phyloP scores from a whole-genome alignment of 371 early-diverging fungal genomes.

The Circinella umbellata region DNA sequence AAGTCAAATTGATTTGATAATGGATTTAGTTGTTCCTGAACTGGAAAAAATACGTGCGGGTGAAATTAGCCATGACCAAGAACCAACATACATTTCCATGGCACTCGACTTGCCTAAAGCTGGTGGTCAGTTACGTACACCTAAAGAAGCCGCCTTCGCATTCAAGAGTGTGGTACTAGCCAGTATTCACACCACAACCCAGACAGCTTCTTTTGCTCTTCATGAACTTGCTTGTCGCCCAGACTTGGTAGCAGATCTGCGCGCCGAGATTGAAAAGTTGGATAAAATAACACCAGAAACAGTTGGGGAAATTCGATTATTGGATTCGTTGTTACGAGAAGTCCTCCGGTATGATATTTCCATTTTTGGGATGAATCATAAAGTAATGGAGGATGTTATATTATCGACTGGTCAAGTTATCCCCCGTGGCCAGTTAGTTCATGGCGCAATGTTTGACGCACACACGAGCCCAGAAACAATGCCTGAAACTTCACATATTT shows the following conservation, averaged over 20 bases:
- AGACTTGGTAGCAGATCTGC: conserved; percentile 24
- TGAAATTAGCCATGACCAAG: conserved; percentile 15
- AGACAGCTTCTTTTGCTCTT: conserved; percentile 31
- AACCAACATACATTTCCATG: conserved; percentile 33
- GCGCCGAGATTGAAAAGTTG: conserved; percentile 22
- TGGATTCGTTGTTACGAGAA: conserved; percentile 60
- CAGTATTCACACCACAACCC: conserved; percentile 46
- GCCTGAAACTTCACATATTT: background rate
- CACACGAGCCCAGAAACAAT: conserved; percentile 18
- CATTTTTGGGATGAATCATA: conserved; percentile 37
- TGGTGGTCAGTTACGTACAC: conserved; percentile 26
- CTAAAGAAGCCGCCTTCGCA: conserved; percentile 32
- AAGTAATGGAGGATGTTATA: conserved; percentile 29
- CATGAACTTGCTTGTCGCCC: conserved; percentile 43
- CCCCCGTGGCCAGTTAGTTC: conserved; percentile 39
- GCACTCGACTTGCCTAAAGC: conserved; percentile 24
- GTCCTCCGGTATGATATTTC: conserved; percentile 40
- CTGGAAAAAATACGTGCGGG: conserved; percentile 17
- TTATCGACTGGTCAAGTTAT: conserved; percentile 48
- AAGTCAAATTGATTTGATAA: conserved; percentile 34
- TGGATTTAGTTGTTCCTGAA: conserved; percentile 32
- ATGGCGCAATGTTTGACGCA: conserved; percentile 24
- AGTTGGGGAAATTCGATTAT: conserved; percentile 32
- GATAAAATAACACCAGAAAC: conserved; percentile 29
- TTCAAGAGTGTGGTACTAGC: conserved; percentile 41